These are phyloP conservation scores for Solanum neorickii DNA, from an alignment of 257 asterid species.

Conservation along the genomic window DNA sequence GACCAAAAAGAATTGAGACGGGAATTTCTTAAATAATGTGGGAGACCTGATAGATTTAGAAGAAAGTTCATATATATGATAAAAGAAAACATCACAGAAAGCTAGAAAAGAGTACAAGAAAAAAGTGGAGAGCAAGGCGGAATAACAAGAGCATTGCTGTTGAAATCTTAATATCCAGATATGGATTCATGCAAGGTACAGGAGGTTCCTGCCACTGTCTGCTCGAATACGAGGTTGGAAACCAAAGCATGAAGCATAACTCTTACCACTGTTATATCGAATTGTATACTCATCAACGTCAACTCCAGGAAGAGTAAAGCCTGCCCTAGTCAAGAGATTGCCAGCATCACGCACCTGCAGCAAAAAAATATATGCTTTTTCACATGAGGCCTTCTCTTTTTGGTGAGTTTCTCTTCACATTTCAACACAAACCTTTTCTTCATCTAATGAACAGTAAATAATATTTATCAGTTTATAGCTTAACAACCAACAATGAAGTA, in stretches of 20 bases:
- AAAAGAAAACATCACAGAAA: not conserved
- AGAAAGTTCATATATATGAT: not conserved
- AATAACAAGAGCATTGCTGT: not conserved
- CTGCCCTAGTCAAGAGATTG: conserved; percentile 89
- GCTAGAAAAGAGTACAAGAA: not conserved
- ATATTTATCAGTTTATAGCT: not conserved
- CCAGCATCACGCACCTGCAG: conserved; percentile 96
- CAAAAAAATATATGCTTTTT: not conserved
- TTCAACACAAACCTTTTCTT: not conserved
- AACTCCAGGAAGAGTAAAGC: conserved; percentile 89
- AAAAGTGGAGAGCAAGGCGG: not conserved
- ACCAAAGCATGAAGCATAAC: conserved; percentile 2
- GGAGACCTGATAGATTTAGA: not conserved
- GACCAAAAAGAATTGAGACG: not conserved
- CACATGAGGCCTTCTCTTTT: not conserved
- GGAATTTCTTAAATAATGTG: not conserved
- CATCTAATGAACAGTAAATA: not conserved
- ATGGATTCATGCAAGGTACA: not conserved
- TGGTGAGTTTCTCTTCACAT: not conserved
- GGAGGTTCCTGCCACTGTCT: not conserved
- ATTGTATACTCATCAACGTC: conserved; percentile 90
- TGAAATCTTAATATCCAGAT: not conserved
- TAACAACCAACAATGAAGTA: not conserved
- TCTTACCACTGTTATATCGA: conserved; percentile 67
- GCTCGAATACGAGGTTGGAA: not conserved